phyloP scores from a whole-genome alignment of 257 asterid species.

The Penstemon newberryi region DNA sequence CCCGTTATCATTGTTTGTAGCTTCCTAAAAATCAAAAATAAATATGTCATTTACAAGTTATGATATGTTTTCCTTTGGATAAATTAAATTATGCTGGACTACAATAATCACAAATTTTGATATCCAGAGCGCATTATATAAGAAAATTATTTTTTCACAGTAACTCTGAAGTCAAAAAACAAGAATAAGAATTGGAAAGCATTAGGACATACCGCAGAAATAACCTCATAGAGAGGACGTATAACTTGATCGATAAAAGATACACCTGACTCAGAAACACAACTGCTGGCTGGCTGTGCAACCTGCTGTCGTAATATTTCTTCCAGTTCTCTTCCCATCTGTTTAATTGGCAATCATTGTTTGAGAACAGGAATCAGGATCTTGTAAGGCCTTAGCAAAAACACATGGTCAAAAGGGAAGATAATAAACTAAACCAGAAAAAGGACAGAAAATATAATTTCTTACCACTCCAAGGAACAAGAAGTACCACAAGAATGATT shows the following conservation, averaged over 20 bases:
- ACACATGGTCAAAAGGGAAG: background rate
- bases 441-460: background rate
- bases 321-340: constrained; percentile 98
- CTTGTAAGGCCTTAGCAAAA: constrained; percentile 14
- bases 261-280: constrained; percentile 70
- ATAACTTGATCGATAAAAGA: constrained; percentile 91
- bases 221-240: constrained; percentile 76
- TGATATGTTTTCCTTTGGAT: background rate
- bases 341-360: constrained; percentile 35
- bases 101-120: constrained; percentile 7
- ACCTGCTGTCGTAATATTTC: constrained; percentile 59
- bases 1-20: constrained; percentile 85
- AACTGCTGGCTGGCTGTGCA: constrained; percentile 87
- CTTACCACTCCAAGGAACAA: background rate
- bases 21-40: constrained; percentile 63
- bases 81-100: constrained; percentile 13
- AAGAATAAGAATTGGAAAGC: constrained; percentile 22
- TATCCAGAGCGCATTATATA: constrained; percentile 13
- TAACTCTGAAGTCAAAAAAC: constrained; percentile 1
- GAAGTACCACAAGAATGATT: constrained; percentile 5
- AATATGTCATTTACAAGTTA: constrained; percentile 19
- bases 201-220: constrained; percentile 72
- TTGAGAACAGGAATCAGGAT: constrained; percentile 22
- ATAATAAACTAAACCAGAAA: constrained; percentile 7
- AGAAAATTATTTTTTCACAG: background rate